These are phyloP conservation scores for Microcyclosporella mali DNA, from an alignment of 2,329 filamentous ascomycete species.

Conservation along the genomic window DNA sequence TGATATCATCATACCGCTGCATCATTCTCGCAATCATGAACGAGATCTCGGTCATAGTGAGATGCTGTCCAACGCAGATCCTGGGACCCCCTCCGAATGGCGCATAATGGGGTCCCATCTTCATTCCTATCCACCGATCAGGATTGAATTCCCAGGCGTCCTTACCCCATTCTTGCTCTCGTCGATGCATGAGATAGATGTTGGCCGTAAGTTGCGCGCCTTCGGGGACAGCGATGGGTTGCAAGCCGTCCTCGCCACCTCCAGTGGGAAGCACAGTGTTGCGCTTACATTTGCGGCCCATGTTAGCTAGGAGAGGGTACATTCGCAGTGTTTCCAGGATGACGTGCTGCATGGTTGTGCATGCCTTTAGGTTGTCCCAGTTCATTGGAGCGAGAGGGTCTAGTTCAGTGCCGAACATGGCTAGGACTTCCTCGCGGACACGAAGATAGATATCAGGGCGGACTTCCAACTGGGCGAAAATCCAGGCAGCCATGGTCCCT, in stretches of 20 bases:
- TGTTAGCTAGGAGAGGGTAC: constrained; percentile 43
- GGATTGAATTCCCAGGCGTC: constrained; percentile 42
- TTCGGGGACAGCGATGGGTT: constrained; percentile 37
- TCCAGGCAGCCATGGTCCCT: constrained; percentile 41
- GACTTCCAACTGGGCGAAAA: constrained; percentile 29
- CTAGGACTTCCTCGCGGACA: constrained; percentile 22
- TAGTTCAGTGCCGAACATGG: constrained; percentile 24
- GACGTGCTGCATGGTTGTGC: constrained; percentile 39
- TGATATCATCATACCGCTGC: constrained; percentile 15
- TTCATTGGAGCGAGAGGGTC: constrained; percentile 34
- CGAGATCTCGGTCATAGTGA: constrained; percentile 16
- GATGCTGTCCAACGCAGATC: constrained; percentile 15
- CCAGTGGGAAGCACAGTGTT: constrained; percentile 43
- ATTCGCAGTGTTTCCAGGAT: constrained; percentile 38
- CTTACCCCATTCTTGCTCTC: constrained; percentile 41
- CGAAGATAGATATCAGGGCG: constrained; percentile 22
- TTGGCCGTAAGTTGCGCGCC: constrained; percentile 39
- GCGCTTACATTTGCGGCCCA: constrained; percentile 38
- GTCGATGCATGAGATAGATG: constrained; percentile 46
- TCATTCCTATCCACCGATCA: constrained; percentile 22
- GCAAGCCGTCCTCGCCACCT: constrained; percentile 37
- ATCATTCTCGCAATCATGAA: constrained; percentile 16
- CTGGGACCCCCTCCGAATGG: constrained; percentile 22
- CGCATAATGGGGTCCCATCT: constrained; percentile 16
- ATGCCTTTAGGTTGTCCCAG: constrained; percentile 20